Evolutionary conservation across 1,139 yeast species (phyloP).

Genomic region (Candida sp.): DNA sequence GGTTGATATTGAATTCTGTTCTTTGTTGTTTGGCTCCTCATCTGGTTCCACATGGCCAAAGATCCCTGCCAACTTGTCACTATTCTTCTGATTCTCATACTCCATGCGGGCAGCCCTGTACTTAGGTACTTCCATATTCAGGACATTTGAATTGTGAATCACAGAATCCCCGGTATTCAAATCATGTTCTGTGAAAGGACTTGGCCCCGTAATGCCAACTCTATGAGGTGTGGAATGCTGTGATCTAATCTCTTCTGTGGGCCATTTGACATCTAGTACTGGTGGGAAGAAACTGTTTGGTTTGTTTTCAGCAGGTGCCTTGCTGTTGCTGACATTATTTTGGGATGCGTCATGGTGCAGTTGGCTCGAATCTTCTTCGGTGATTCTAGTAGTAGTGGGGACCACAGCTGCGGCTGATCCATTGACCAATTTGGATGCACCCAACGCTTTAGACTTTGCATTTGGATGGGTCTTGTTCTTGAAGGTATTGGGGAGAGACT

Average conservation of each 20-base stretch:
- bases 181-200: conserved; percentile 2
- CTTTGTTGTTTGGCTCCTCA: conserved; percentile 9
- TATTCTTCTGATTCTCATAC: conserved; percentile 28
- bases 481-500: conserved; percentile 50
- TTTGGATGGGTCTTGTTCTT: conserved; percentile 51
- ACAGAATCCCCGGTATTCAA: conserved; percentile 29
- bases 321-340: background rate
- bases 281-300: too few relatives aligned
- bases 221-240: background rate
- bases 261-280: conserved; percentile 41
- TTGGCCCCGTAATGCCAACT: conserved; percentile 6
- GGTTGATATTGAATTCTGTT: conserved; percentile 34
- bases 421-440: conserved; percentile 17
- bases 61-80: conserved; percentile 33
- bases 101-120: conserved; percentile 41
- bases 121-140: conserved; percentile 32
- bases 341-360: background rate
- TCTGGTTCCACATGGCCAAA: conserved; percentile 24
- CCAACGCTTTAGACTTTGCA: conserved; percentile 41
- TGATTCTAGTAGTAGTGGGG: background rate
- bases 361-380: conserved; percentile 1
- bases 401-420: conserved; percentile 8
- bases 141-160: conserved; percentile 35
- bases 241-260: background rate
- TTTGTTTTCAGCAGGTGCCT: too few relatives aligned